Conservation (phyloP, 768 basidiomycete genomes). For the Boletus tylopilopsis region DNA sequence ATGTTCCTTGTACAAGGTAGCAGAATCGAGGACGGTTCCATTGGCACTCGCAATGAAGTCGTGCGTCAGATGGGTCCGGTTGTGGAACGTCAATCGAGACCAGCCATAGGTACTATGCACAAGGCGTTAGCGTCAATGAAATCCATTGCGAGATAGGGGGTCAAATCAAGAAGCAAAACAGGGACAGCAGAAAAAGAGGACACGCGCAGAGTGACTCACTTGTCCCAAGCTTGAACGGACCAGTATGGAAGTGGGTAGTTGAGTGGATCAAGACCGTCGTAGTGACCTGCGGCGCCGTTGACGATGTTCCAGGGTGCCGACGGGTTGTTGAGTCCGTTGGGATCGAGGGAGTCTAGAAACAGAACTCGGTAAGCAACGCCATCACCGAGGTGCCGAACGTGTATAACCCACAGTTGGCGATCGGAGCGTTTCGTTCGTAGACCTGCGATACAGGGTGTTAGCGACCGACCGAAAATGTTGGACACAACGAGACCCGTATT, state of each 20-base stretch:
- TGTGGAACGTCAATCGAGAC: constrained; percentile 29
- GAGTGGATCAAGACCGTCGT: constrained; percentile 25
- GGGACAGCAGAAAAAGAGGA: too few species aligned
- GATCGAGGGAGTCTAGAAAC: constrained; percentile 15
- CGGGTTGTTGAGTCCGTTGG: constrained; percentile 24
- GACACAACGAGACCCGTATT: background rate
- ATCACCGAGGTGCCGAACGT: background rate
- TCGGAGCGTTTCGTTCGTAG: constrained; percentile 27
- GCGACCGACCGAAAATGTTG: background rate
- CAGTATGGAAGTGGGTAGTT: background rate
- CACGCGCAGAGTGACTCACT: constrained; percentile 14
- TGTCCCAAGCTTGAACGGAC: constrained; percentile 4
- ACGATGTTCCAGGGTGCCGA: constrained; percentile 26
- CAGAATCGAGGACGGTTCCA: constrained; percentile 22
- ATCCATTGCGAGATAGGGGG: background rate
- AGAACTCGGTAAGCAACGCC: background rate
- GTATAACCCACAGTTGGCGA: constrained; percentile 23
- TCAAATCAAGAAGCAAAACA: background rate
- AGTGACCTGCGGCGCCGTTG: constrained; percentile 27
- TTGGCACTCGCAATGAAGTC: constrained; percentile 30
- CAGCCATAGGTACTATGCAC: constrained; percentile 23
- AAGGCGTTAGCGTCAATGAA: background rate
- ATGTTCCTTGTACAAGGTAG: constrained; percentile 25
- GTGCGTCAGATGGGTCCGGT: constrained; percentile 28
- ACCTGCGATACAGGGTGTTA: background rate